Percentiles rank a stretch among this genome's conserved stretches.
phyloP scores from a whole-genome alignment of 2,329 filamentous ascomycete genomes.

The Neonectria coccinea region DNA sequence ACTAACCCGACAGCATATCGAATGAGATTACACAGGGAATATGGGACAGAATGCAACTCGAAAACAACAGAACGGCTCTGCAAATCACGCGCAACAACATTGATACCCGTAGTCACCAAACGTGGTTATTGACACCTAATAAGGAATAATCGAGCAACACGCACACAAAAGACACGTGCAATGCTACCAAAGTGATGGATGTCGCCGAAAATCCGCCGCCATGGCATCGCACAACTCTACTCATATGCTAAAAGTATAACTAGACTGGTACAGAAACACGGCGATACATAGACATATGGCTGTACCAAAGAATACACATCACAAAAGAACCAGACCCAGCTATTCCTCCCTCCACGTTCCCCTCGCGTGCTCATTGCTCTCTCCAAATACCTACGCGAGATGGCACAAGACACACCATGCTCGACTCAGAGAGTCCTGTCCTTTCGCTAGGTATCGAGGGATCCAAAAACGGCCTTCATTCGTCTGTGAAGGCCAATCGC shows the following conservation, averaged over 20 bases:
- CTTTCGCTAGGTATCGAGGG: too few species aligned
- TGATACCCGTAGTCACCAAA: neutral
- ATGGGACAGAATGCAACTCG: neutral
- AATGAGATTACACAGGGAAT: neutral
- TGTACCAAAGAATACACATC: neutral
- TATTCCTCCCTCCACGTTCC: neutral
- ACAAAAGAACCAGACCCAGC: neutral
- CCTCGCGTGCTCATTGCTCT: neutral
- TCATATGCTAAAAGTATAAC: neutral
- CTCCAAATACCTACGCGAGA: neutral
- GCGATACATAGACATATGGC: neutral
- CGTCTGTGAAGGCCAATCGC: conserved; percentile 42
- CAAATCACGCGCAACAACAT: neutral
- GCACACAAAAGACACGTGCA: neutral
- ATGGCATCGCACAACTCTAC: neutral
- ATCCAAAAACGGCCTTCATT: conserved; percentile 13
- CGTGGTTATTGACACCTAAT: too few species aligned
- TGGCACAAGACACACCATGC: neutral
- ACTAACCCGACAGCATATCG: neutral
- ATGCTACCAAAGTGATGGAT: neutral
- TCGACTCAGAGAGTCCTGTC: neutral
- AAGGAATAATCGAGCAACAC: neutral
- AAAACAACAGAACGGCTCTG: neutral
- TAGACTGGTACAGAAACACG: neutral
- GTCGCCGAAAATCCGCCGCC: neutral